Percentiles rank a stretch among this genome's conserved stretches.
Conservation (phyloP, 2,329 filamentous ascomycete species). For the Trichoderma cornu-damae region DNA sequence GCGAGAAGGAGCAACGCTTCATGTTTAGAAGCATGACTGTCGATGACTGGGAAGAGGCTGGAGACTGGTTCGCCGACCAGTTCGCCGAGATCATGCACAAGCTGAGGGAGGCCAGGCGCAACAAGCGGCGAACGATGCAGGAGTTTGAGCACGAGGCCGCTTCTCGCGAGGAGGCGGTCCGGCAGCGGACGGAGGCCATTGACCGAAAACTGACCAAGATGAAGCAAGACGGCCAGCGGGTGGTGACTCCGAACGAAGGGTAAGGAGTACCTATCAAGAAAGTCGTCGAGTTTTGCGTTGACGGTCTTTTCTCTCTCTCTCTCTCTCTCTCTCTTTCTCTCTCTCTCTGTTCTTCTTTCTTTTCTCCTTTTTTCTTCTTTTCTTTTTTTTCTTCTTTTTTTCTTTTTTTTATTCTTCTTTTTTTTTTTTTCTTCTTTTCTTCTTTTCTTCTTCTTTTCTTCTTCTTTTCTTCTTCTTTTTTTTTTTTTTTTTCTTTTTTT, state of each 20-base stretch:
- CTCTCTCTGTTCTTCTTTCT: too few relatives aligned
- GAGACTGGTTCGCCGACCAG: slow-evolving; percentile 55
- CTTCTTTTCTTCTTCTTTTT: too few relatives aligned
- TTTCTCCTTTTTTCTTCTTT: too few relatives aligned
- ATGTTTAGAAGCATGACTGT: slow-evolving; percentile 52
- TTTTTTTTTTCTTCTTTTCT: too few relatives aligned
- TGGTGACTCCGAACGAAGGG: slow-evolving; percentile 44
- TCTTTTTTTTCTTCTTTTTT: too few relatives aligned
- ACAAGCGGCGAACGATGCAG: slow-evolving; percentile 46
- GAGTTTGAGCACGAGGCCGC: slow-evolving; percentile 53
- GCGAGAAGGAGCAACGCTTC: slow-evolving; percentile 42
- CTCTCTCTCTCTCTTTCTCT: too few relatives aligned
- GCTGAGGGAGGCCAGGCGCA: slow-evolving; percentile 44
- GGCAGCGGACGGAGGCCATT: slow-evolving; percentile 49
- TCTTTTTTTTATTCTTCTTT: too few relatives aligned
- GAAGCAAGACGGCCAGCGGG: slow-evolving; percentile 51
- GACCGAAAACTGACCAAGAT: slow-evolving; percentile 50
- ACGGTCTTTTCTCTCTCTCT: too few relatives aligned
- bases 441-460: too few relatives aligned
- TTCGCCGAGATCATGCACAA: slow-evolving; percentile 47
- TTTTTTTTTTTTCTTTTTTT: too few relatives aligned
- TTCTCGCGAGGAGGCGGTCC: slow-evolving; percentile 49
- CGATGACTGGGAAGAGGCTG: slow-evolving; percentile 54
- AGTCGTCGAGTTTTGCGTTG: not conserved
- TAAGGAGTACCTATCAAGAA: not conserved